Conservation (phyloP, 2,329 filamentous ascomycete genomes). For the Zelopaecilomyces penicillatus region DNA sequence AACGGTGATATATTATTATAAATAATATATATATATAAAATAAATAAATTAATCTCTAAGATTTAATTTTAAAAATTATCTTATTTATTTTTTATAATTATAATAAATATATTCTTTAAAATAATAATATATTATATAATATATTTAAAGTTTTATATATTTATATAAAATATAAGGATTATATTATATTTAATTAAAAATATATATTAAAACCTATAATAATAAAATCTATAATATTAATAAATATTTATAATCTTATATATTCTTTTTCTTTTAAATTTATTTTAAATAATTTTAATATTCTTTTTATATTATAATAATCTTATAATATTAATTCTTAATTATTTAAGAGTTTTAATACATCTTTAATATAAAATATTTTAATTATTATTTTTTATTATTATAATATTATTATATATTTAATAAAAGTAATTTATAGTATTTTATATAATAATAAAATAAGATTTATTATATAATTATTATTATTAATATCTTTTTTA, state of each 20-base stretch:
- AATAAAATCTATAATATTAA: not conserved
- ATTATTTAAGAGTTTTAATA: too few species aligned
- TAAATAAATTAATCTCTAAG: not conserved
- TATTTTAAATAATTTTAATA: not conserved
- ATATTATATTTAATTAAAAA: not conserved
- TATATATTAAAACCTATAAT: not conserved
- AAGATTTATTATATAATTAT: not conserved
- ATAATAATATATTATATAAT: not conserved
- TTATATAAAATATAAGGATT: not conserved
- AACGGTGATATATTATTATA: not conserved
- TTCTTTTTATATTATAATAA: not conserved
- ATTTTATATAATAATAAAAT: not conserved
- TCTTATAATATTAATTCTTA: too few species aligned
- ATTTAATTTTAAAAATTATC: not conserved
- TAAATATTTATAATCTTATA: not conserved
- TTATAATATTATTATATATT: too few species aligned
- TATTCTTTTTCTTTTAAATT: not conserved
- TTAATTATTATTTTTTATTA: too few species aligned
- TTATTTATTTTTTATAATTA: not conserved
- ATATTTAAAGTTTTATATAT: not conserved
- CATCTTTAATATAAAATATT: too few species aligned
- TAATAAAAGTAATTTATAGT: too few species aligned
- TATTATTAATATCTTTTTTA: not conserved
- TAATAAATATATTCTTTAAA: not conserved
- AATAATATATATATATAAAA: not conserved